Evolutionary conservation across 352 stramenopile genomes (phyloP), one percentile per base, ranked within the genome.

Genomic region (Phytophthora citricola): DNA sequence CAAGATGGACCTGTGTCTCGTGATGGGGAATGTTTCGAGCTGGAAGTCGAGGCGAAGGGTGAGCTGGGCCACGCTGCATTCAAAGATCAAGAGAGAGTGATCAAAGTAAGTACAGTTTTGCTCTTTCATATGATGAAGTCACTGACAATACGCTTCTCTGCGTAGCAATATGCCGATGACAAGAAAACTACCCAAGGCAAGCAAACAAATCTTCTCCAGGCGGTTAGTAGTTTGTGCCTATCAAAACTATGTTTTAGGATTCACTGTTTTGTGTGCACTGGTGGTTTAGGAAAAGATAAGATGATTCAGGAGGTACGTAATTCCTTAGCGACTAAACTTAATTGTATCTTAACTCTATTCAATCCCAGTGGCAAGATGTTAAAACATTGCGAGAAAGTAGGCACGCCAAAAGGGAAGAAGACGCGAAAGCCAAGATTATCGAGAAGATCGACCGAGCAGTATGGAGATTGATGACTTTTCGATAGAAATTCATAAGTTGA

Each of bases 1-100:
- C 14, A 98, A 97, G 71, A 83, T 93, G 63, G 78, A 97, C 48
- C 75, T 98, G 57, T 75, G 95, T 1, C 62, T 92, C 5, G 50
- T 86, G 0, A 60, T 98, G 3, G 79, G 46, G 80, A 94, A 32
- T 96, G 92, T 59, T 94, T 98, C 53, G 70, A 84, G 36, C 63
- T 98, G 10, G 92, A 98, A 58, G 49, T 76, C 8, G 78, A 92
- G 41, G 4, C 87, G 0, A 76, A 72, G 44, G 83, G 81, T 0
- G 71, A 83, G 27, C 43, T 45, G 4, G 79, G 78, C 0, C 83
- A 91, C 39, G 31, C 71, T 26, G 59, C 54, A 11, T 78, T 93
- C 29, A 87, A 79, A 41, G 49, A 72, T 15, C 54, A 62, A 0
- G 85, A 93, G 22, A 66, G 69, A 20, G 17, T 63, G 2, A 82